Evolutionary conservation across 148 eudicot species (phyloP).

Genomic region (Silene conica): DNA sequence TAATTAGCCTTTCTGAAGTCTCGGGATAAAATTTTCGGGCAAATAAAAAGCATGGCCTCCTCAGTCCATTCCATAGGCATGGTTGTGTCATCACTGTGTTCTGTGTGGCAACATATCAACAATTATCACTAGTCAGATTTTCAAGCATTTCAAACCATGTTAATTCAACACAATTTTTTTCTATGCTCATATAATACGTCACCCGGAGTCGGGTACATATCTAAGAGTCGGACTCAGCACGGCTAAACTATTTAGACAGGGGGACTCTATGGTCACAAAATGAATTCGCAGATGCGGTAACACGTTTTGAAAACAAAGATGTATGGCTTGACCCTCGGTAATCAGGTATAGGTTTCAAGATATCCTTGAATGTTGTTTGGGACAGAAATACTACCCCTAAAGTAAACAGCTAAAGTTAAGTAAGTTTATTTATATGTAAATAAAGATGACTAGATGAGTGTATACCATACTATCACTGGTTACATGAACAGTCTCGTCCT

Average conservation of each 20-base stretch:
- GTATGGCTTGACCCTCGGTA: too few relatives aligned
- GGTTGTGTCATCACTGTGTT: constrained; percentile 24
- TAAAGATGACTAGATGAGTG: constrained; percentile 5
- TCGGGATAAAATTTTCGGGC: constrained; percentile 46
- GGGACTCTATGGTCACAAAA: too few relatives aligned
- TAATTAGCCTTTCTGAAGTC: constrained; percentile 29
- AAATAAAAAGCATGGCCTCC: constrained; percentile 43
- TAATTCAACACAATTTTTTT: neutral
- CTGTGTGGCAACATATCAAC: constrained; percentile 26
- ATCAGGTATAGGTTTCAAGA: too few relatives aligned
- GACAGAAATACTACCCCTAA: too few relatives aligned
- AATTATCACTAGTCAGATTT: neutral
- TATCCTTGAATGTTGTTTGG: too few relatives aligned
- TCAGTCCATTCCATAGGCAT: constrained; percentile 45
- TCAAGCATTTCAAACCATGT: neutral
- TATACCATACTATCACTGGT: constrained; percentile 35
- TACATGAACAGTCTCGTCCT: constrained; percentile 28
- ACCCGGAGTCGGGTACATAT: too few relatives aligned
- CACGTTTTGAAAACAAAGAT: too few relatives aligned
- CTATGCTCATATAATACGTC: too few relatives aligned
- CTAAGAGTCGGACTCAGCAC: too few relatives aligned
- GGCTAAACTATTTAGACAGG: too few relatives aligned
- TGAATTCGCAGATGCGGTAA: too few relatives aligned
- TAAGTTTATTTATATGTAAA: neutral
- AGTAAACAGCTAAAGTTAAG: too few relatives aligned